Base-by-base conservation (phyloP, 305 asterid species). In the Solanum hybrid region DNA sequence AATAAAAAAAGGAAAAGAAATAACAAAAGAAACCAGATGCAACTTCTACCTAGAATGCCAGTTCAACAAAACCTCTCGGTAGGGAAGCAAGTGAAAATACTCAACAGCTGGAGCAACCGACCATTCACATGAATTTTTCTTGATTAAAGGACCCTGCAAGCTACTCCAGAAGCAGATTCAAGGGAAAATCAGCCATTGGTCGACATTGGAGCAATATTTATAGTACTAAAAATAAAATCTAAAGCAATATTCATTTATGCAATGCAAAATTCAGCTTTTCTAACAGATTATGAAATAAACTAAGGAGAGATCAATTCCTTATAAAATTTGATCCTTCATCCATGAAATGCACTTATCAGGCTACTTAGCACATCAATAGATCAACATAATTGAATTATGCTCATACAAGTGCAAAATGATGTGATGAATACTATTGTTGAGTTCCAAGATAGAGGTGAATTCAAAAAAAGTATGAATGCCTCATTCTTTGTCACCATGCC, bases 1-100 rank as follows among this genome's bases (percentile, higher is more conserved):
- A 11, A 7, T 5, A 40, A 37, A 27, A 75, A 2, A 75, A n/a
- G 24, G 32, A 5, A 60, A 71, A 40, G 22, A 87, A 22, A 72
- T 35, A 10, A 27, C 42, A 35, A 75, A 51, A 88, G 73, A 12
- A 88, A 88, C 37, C 85, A 40, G 89, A 86, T 51, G 81, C 15
- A 75, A 78, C 75, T 31, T 87, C 79, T 95, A 94, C 98, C 96
- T 92, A 27, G 92, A 89, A 88, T 94, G 90, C 96, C 96, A 94
- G 75, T 86, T 29, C 24, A 92, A 93, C 91, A 95, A 88, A 90
- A 93, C 80, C 85, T 34, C 91, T 81, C 89, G 88, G 90, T 95
- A 95, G 90, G 98, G 96, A 90, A 93, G 93, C 95, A 95, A 51
- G 71, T 94, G 92, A 89, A 89, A 88, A 90, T 89, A 92, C 91